Evolutionary conservation across 2,329 filamentous ascomycete species (phyloP).

Genomic region (Aschersonia sp.): DNA sequence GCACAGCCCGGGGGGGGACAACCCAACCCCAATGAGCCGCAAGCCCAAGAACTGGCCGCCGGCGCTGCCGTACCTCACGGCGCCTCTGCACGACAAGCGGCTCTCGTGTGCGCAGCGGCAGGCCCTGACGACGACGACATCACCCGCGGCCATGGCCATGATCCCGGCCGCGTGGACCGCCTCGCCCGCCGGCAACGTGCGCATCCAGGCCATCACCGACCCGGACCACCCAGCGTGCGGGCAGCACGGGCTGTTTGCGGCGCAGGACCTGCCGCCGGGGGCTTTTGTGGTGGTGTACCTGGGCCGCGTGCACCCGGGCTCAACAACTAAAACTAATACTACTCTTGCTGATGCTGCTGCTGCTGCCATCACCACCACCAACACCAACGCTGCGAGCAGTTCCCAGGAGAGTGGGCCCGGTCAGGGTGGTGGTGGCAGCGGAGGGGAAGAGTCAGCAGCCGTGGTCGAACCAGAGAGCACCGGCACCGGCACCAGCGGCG

Average conservation of each 20-base stretch:
- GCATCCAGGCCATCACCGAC: slow-evolving; percentile 36
- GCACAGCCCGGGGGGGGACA: background rate
- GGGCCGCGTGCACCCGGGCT: slow-evolving; percentile 34
- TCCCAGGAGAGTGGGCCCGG: no score
- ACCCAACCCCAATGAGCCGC: slow-evolving; percentile 10
- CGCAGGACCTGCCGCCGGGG: slow-evolving; percentile 35
- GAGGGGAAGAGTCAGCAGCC: slow-evolving; percentile 7
- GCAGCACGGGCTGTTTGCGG: slow-evolving; percentile 47
- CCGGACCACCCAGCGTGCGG: slow-evolving; percentile 40
- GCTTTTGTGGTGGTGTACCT: slow-evolving; percentile 47
- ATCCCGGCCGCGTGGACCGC: slow-evolving; percentile 16
- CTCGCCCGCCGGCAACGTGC: slow-evolving; percentile 33
- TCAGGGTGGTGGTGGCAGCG: slow-evolving; percentile 11
- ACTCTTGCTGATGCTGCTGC: no score
- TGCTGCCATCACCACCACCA: no score
- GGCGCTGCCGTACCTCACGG: slow-evolving; percentile 34
- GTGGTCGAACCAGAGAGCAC: no score
- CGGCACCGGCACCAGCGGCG: slow-evolving; percentile 11
- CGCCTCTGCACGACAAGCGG: slow-evolving; percentile 31
- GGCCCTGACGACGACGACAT: slow-evolving; percentile 19
- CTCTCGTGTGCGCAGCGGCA: slow-evolving; percentile 25
- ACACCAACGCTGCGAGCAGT: no score
- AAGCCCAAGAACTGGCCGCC: slow-evolving; percentile 45
- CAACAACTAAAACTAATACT: no score
- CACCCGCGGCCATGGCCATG: slow-evolving; percentile 5